These are phyloP conservation scores for Cyclaneusma minus DNA, from an alignment of 2,329 filamentous ascomycete genomes.

Conservation along the genomic window DNA sequence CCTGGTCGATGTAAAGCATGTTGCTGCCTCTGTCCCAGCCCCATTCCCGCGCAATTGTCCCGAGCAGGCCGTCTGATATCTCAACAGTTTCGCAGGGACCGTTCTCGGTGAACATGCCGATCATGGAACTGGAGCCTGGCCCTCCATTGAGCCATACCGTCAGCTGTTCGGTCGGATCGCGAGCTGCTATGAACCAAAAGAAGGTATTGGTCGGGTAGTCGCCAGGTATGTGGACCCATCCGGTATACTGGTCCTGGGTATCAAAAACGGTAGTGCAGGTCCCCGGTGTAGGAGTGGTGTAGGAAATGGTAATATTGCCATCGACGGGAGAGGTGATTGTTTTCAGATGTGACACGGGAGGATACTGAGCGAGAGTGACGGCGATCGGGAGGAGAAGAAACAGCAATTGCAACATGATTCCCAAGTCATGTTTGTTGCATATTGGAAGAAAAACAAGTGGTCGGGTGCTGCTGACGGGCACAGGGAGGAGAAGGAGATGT, in stretches of 20 bases:
- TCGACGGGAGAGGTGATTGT: constrained; percentile 47
- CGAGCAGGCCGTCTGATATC: constrained; percentile 29
- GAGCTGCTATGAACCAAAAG: constrained; percentile 30
- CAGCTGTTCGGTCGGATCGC: constrained; percentile 30
- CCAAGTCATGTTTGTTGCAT: constrained; percentile 1
- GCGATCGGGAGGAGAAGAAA: constrained; percentile 1
- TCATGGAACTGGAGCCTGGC: constrained; percentile 47
- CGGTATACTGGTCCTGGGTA: constrained; percentile 53
- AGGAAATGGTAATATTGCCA: constrained; percentile 48
- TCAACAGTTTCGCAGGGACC: constrained; percentile 38
- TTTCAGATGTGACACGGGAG: constrained; percentile 28
- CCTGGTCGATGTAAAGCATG: constrained; percentile 36
- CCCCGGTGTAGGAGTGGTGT: constrained; percentile 42
- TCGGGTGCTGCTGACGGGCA: too few relatives aligned
- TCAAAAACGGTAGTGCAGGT: constrained; percentile 50
- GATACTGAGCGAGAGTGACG: constrained; percentile 18
- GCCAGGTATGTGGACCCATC: constrained; percentile 49
- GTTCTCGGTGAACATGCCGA: constrained; percentile 45
- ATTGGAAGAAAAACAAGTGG: too few relatives aligned
- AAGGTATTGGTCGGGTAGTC: constrained; percentile 32
- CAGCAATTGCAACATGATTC: too few relatives aligned
- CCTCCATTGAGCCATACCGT: constrained; percentile 55
- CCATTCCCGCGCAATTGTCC: constrained; percentile 42
- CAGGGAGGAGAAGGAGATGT: too few relatives aligned
- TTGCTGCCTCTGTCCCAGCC: constrained; percentile 49